These are phyloP conservation scores for Azolla pinnata DNA, from an alignment of 75 land plant genomes.

Conservation along the genomic window DNA sequence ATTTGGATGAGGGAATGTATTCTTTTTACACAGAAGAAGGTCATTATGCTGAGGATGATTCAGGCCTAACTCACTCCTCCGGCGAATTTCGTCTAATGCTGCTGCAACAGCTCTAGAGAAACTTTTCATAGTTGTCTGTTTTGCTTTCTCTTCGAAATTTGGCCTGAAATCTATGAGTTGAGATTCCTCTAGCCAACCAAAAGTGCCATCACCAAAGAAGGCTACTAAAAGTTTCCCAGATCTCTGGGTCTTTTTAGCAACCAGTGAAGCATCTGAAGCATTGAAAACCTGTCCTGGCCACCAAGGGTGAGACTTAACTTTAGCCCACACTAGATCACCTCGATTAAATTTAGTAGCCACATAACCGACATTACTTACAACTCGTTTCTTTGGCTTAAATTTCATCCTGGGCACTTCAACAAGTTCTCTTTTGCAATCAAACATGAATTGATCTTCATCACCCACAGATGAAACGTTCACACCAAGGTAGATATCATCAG, in stretches of 20 bases:
- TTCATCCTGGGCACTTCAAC: too few species aligned
- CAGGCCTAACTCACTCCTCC: constrained; percentile 6
- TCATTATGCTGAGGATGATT: not conserved
- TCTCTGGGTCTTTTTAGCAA: constrained; percentile 12
- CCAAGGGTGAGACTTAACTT: constrained; percentile 53
- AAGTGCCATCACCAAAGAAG: constrained; percentile 42
- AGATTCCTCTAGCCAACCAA: constrained; percentile 42
- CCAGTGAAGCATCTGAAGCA: constrained; percentile 31
- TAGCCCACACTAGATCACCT: constrained; percentile 72
- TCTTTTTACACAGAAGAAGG: not conserved
- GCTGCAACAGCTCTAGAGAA: constrained; percentile 9
- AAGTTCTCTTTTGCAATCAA: too few species aligned
- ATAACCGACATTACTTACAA: too few species aligned
- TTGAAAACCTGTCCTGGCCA: constrained; percentile 57
- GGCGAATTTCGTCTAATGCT: constrained; percentile 3
- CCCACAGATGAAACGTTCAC: not conserved
- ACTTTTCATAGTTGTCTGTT: constrained; percentile 11
- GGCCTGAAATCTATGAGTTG: constrained; percentile 36
- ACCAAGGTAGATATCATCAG: too few species aligned
- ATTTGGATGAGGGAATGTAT: constrained; percentile 2
- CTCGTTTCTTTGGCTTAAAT: too few species aligned
- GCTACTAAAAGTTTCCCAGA: constrained; percentile 32
- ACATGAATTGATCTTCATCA: too few species aligned
- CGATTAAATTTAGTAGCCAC: too few species aligned
- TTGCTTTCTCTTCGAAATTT: not conserved